Base-by-base conservation (phyloP, 2,329 filamentous ascomycete genomes). In the Calonectria hongkongensis region DNA sequence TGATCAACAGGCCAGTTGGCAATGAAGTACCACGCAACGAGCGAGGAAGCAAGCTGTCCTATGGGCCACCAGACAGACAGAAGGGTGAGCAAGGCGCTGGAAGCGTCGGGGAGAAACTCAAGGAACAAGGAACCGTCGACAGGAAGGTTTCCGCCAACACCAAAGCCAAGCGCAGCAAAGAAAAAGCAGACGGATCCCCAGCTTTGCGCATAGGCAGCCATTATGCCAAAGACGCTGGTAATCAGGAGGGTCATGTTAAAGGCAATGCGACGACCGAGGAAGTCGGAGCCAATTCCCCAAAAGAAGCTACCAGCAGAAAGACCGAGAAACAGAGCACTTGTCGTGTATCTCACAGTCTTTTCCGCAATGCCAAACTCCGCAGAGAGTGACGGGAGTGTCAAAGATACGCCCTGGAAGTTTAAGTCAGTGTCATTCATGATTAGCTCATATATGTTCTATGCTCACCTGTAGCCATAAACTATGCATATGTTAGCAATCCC, bases 31-130 rank as follows among this genome's bases (percentile, higher is more conserved):
- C 94, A 96, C 8, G 93, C 94, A 60, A 94, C 87, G 6, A 94
- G 84, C 3, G 92, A 93, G 2, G 93, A 92, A 69, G 93, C 89
- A 9, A 97, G 87, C 80, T 97, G 94, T 7, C 95, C 95, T 21
- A 97, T 85, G 0, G 95, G 94, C 94, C 95, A 98, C 93, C 94
- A 97, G 9, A 95, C 90, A 8, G 94, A 95, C n/a, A 97, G 87
- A 60, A 96, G 87, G 0, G 94, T 97, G 36, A 97, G 86, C 16
- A 97, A 88, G 39, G 92, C 91, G 74, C 91, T 92, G n/a, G 91
- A 93, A 0, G 92, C 90, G 70, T 93, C 92, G 0, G 95, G 95
- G 0, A 97, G 85, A 76, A 96, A 96, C 80, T 98, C 95, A 45
- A 97, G 88, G 82, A 97, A 97, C 3, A 97, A 86, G 0, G 94